Evolutionary conservation across 2,329 filamentous ascomycete genomes (phyloP), one percentile per base, ranked within the genome.

Genomic region (Neospermospora avenae): DNA sequence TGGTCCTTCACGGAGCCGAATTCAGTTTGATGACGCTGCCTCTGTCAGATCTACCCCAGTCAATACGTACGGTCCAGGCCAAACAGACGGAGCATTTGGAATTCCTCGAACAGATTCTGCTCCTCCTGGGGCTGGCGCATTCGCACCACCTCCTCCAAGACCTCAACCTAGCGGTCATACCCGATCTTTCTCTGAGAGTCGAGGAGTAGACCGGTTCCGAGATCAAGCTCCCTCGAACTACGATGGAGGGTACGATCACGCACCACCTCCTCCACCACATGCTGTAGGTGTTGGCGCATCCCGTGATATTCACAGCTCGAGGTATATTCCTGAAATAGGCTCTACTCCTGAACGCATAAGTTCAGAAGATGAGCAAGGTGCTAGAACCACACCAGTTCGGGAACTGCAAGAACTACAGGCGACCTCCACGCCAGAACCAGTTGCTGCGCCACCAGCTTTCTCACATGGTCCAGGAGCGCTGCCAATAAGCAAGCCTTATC

Each of bases 371-470:
- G 84, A 86, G 71, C 73, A 39, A 67, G 71, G n/a, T 22, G 62
- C 64, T 18, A 61, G 54, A 41, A 69, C 74, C 0, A 74, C 79
- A 8, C 77, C 79, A 1, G 75, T 81, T 22, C 76, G 76, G 39
- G 80, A 84, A 57, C 73, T 87, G 39, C 79, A 81, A 44, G 80
- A 78, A 18, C 79, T 86, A 73, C 80, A 85, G 72, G 79, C 81
- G 35, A 85, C 89, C 5, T 67, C 63, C 7, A 61, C 58, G 7
- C 90, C 90, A 1, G 88, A 90, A 66, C 90, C 90, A 7, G 91
- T 97, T 20, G 84, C 84, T 4, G 78, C 81, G 5, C 93, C 93
- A 0, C 93, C 93, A 3, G 85, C 85, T 11, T 93, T 97, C 72
- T 83, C 85, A 51, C 91, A 96, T 73, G 81, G 82, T 39, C 84